Conservation (phyloP, 2,329 filamentous ascomycete genomes). For the Clonostachys chloroleuca region DNA sequence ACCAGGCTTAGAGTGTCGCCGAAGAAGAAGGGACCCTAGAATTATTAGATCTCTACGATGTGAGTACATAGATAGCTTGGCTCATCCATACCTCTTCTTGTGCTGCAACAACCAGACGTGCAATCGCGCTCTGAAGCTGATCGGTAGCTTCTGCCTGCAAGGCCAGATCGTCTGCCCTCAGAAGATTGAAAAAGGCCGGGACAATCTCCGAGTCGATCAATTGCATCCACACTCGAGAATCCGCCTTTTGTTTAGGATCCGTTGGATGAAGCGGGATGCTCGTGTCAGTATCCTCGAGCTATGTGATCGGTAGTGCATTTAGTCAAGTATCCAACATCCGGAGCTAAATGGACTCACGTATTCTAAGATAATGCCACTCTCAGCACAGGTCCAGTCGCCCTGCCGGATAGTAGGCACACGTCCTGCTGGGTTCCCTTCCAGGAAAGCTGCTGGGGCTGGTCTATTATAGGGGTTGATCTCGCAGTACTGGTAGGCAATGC, state of each 20-base stretch:
- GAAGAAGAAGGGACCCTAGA: constrained; percentile 64
- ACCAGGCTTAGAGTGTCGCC: constrained; percentile 53
- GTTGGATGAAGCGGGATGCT: constrained; percentile 60
- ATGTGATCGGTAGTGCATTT: constrained; percentile 3
- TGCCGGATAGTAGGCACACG: constrained; percentile 74
- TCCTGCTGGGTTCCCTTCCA: constrained; percentile 73
- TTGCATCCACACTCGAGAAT: constrained; percentile 75
- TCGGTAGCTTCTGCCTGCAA: constrained; percentile 15
- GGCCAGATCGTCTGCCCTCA: constrained; percentile 55
- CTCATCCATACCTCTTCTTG: constrained; percentile 28
- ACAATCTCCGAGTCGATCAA: constrained; percentile 79
- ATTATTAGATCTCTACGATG: neutral
- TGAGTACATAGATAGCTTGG: neutral
- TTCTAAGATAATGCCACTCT: constrained; percentile 80
- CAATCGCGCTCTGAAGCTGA: constrained; percentile 62
- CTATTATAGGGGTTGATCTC: constrained; percentile 80
- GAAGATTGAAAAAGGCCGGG: constrained; percentile 69
- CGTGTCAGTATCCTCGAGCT: constrained; percentile 70
- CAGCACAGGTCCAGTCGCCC: constrained; percentile 77
- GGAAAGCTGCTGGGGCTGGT: constrained; percentile 46
- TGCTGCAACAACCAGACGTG: constrained; percentile 39
- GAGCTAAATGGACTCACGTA: constrained; percentile 50
- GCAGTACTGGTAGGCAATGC: constrained; percentile 77
- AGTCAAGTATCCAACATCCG: neutral
- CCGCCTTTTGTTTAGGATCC: constrained; percentile 63